These are phyloP conservation scores for Lumnitzera racemosa DNA, from an alignment of 345 rosid species.

Conservation along the genomic window DNA sequence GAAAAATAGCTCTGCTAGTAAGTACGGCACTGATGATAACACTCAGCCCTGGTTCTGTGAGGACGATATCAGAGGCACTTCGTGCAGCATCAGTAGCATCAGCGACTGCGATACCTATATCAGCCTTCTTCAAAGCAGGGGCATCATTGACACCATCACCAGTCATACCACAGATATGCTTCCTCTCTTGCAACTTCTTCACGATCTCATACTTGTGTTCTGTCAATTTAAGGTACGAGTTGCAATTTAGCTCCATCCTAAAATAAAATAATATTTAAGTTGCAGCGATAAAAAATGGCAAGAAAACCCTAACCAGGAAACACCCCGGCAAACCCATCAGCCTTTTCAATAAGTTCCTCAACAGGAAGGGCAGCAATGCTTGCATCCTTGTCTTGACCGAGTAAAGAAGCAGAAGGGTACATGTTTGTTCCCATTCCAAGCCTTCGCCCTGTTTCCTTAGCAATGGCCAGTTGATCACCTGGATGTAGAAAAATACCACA, in stretches of 20 bases:
- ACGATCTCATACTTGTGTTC: conserved; percentile 97
- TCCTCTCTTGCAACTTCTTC: conserved; percentile 78
- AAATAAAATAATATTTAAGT: neutral
- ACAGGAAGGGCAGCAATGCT: conserved; percentile 60
- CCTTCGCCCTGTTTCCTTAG: conserved; percentile 91
- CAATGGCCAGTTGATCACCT: conserved; percentile 82
- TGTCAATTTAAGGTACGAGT: conserved; percentile 10
- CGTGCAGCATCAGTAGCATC: conserved; percentile 94
- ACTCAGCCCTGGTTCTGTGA: conserved; percentile 83
- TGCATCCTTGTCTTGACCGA: conserved; percentile 62
- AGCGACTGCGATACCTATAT: conserved; percentile 90
- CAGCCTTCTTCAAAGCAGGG: conserved; percentile 91
- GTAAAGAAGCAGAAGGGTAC: conserved; percentile 87
- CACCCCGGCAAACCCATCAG: conserved; percentile 94
- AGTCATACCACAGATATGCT: conserved; percentile 90
- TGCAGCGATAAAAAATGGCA: neutral
- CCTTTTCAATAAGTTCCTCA: conserved; percentile 82
- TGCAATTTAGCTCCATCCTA: neutral
- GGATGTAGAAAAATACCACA: neutral
- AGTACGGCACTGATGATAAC: conserved; percentile 89
- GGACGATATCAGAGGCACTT: conserved; percentile 67
- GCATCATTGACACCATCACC: conserved; percentile 99
- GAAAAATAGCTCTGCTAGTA: conserved; percentile 85
- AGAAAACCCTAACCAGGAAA: conserved; percentile 64
- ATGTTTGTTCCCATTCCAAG: conserved; percentile 96